Percentiles rank a stretch among this genome's conserved stretches.
Evolutionary conservation across 2,329 filamentous ascomycete genomes (phyloP).

Genomic region (Huntiella abstrusa): DNA sequence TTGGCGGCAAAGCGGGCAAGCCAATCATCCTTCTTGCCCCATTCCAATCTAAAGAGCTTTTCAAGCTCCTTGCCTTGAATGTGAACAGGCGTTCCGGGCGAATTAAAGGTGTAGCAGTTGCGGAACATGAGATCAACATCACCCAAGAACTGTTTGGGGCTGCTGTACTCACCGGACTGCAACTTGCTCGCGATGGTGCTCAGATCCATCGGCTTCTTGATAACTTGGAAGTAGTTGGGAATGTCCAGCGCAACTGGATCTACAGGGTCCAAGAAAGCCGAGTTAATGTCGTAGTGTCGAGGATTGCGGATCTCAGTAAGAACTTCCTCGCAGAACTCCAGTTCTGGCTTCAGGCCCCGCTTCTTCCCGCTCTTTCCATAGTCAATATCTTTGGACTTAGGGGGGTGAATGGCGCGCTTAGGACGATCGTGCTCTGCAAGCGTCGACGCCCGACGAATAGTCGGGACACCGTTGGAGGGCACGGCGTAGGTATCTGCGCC

Average conservation of each 20-base stretch:
- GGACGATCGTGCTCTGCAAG: conserved; percentile 60
- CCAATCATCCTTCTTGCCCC: conserved; percentile 65
- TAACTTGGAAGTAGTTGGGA: conserved; percentile 76
- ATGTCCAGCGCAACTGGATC: conserved; percentile 90
- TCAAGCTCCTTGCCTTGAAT: conserved; percentile 53
- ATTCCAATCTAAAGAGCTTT: conserved; percentile 54
- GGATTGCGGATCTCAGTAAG: conserved; percentile 58
- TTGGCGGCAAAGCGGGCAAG: conserved; percentile 51
- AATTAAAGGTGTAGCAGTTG: conserved; percentile 88
- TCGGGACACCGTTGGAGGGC: conserved; percentile 55
- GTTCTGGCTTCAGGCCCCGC: conserved; percentile 75
- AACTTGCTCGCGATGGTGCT: conserved; percentile 65
- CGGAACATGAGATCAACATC: conserved; percentile 68
- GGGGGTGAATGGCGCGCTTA: conserved; percentile 84
- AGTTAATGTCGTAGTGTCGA: conserved; percentile 49
- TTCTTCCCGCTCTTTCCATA: conserved; percentile 62
- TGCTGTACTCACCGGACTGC: conserved; percentile 58
- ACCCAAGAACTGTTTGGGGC: conserved; percentile 65
- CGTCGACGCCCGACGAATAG: conserved; percentile 71
- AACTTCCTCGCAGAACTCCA: conserved; percentile 76
- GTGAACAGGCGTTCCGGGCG: conserved; percentile 52
- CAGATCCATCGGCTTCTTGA: conserved; percentile 95
- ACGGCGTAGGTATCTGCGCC: conserved; percentile 47
- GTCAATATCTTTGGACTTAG: conserved; percentile 77
- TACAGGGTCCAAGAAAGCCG: conserved; percentile 65